phyloP scores from a whole-genome alignment of 1,139 yeast genomes.

The Meyerozyma athensensis region DNA sequence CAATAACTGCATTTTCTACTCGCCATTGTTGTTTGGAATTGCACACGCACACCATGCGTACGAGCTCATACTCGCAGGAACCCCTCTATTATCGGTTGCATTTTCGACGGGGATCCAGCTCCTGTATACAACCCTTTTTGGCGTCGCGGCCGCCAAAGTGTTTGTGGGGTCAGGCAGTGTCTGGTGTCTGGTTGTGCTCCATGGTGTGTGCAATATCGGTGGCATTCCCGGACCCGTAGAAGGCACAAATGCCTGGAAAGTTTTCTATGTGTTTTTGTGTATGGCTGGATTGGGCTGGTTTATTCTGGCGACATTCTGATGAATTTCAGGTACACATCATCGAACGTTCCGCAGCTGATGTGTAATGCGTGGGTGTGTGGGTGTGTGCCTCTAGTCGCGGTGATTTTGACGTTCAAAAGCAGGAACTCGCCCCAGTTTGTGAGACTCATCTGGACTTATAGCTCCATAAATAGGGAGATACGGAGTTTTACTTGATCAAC shows the following conservation, averaged over 20 bases:
- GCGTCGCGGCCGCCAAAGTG: conserved; percentile 63
- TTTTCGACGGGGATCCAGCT: conserved; percentile 53
- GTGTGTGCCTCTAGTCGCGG: too few species aligned
- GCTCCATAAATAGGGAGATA: too few species aligned
- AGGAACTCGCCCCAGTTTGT: too few species aligned
- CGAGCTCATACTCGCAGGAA: conserved; percentile 34
- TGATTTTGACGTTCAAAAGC: too few species aligned
- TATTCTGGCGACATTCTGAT: background rate
- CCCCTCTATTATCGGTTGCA: conserved; percentile 28
- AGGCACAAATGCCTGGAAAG: conserved; percentile 13
- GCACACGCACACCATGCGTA: conserved; percentile 89
- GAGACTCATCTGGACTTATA: too few species aligned
- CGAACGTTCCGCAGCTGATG: too few species aligned
- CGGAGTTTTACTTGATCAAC: too few species aligned
- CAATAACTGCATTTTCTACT: conserved; percentile 2
- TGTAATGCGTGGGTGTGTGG: too few species aligned
- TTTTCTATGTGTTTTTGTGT: conserved; percentile 38
- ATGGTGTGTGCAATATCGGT: conserved; percentile 68
- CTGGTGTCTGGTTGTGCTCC: conserved; percentile 63
- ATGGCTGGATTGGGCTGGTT: conserved; percentile 30
- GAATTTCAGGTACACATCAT: too few species aligned
- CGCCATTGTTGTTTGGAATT: conserved; percentile 76
- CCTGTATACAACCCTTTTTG: conserved; percentile 74
- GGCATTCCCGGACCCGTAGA: conserved; percentile 60
- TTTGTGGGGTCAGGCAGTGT: conserved; percentile 51